phyloP scores from a whole-genome alignment of 306 rosid genomes.

The Dalbergia cochinchinensis region DNA sequence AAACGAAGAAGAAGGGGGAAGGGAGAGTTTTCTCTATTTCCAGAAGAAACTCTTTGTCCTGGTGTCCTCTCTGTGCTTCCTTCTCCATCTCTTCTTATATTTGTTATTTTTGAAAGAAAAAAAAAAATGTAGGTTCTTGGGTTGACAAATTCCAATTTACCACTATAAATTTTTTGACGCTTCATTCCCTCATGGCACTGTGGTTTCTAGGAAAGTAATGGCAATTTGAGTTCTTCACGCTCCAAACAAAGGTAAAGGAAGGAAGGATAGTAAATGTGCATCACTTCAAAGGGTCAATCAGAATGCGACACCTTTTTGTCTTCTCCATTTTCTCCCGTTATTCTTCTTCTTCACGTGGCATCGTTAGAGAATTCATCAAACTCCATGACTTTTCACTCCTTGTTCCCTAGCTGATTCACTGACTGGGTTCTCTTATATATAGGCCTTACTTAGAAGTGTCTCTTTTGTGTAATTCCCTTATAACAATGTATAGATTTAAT shows the following conservation, averaged over 20 bases:
- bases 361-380: constrained; percentile 38
- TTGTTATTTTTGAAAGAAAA: not conserved
- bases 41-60: not conserved
- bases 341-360: not conserved
- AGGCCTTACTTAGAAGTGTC: not conserved
- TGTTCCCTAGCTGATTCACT: constrained; percentile 40
- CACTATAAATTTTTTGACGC: not conserved
- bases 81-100: not conserved
- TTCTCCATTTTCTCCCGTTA: not conserved
- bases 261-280: constrained; percentile 54
- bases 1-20: not conserved
- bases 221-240: constrained; percentile 31
- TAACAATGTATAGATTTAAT: not conserved
- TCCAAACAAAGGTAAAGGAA: not conserved
- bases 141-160: constrained; percentile 1
- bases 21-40: constrained; percentile 10
- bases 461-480: not conserved
- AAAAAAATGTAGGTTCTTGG: not conserved
- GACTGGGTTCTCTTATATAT: not conserved
- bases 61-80: not conserved
- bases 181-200: constrained; percentile 17
- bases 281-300: constrained; percentile 40
- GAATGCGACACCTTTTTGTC: constrained; percentile 49
- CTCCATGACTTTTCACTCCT: constrained; percentile 32
- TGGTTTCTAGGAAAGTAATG: constrained; percentile 40